Conservation (phyloP, 1,139 yeast species). For the Geotrichum fermentans region DNA sequence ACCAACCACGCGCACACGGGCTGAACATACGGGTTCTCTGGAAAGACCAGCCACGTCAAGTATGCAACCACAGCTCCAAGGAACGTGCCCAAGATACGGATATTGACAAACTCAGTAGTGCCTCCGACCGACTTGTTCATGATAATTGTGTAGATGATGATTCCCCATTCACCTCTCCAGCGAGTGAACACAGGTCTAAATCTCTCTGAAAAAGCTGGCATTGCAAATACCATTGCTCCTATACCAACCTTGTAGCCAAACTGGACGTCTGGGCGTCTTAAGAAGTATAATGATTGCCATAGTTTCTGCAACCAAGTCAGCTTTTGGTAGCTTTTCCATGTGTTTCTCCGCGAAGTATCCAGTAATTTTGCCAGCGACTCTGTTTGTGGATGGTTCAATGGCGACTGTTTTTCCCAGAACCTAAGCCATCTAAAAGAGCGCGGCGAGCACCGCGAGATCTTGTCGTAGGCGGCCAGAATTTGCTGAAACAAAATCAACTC, state of each 20-base stretch:
- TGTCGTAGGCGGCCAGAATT: slow-evolving; percentile 45
- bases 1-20: slow-evolving; percentile 56
- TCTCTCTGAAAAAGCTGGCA: slow-evolving; percentile 60
- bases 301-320: slow-evolving; percentile 27
- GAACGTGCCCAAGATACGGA: slow-evolving; percentile 72
- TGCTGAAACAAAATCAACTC: slow-evolving; percentile 51
- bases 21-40: slow-evolving; percentile 53
- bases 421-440: slow-evolving; percentile 50
- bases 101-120: slow-evolving; percentile 74
- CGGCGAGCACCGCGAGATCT: slow-evolving; percentile 30
- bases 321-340: background rate
- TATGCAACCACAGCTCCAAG: slow-evolving; percentile 64
- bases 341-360: background rate
- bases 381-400: background rate
- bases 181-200: slow-evolving; percentile 52
- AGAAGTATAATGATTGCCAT: slow-evolving; percentile 44
- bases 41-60: slow-evolving; percentile 53
- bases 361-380: background rate
- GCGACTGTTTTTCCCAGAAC: slow-evolving; percentile 40
- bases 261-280: slow-evolving; percentile 63
- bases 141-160: slow-evolving; percentile 73
- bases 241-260: slow-evolving; percentile 76
- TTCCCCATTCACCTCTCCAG: slow-evolving; percentile 84
- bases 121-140: slow-evolving; percentile 89
- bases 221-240: slow-evolving; percentile 64